Conservation (phyloP, 495 filamentous ascomycete genomes). For the Oidiodendron maius region DNA sequence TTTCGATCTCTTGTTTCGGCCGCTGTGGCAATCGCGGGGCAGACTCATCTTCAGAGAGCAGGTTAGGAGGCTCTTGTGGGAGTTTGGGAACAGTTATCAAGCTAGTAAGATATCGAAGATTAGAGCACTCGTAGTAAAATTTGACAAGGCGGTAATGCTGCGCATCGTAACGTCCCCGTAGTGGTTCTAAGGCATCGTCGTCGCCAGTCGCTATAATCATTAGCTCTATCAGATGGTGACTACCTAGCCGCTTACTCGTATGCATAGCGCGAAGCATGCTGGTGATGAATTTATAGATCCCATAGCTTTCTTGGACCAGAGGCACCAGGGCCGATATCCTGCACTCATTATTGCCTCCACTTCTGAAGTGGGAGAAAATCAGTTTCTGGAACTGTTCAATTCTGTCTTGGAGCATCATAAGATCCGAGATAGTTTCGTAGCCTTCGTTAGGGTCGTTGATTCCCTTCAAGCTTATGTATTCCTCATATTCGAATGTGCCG, state of each 20-base stretch:
- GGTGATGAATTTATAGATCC: constrained; percentile 93
- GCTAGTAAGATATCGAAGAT: constrained; percentile 90
- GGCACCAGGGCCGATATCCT: constrained; percentile 90
- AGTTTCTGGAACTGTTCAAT: constrained; percentile 98
- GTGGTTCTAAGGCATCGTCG: constrained; percentile 86
- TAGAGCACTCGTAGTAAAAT: constrained; percentile 99
- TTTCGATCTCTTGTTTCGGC: constrained; percentile 65
- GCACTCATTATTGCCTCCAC: constrained; percentile 90
- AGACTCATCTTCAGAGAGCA: constrained; percentile 77
- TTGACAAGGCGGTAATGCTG: constrained; percentile 94
- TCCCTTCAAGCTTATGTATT: constrained; percentile 95
- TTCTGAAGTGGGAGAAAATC: constrained; percentile 91
- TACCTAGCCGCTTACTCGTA: constrained; percentile 56
- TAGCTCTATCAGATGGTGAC: constrained; percentile 12
- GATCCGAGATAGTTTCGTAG: constrained; percentile 94
- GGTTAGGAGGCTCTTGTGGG: constrained; percentile 86
- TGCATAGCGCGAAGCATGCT: constrained; percentile 97
- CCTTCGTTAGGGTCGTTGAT: constrained; percentile 99
- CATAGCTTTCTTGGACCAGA: constrained; percentile 95
- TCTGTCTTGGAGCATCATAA: constrained; percentile 95
- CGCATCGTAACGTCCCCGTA: constrained; percentile 82
- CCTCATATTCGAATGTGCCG: constrained; percentile 97
- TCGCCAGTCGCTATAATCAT: constrained; percentile 71
- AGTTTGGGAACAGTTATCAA: constrained; percentile 94
- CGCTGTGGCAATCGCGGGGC: constrained; percentile 77